Evolutionary conservation across 2,329 filamentous ascomycete genomes (phyloP).

Genomic region (Xylaria arbuscula): DNA sequence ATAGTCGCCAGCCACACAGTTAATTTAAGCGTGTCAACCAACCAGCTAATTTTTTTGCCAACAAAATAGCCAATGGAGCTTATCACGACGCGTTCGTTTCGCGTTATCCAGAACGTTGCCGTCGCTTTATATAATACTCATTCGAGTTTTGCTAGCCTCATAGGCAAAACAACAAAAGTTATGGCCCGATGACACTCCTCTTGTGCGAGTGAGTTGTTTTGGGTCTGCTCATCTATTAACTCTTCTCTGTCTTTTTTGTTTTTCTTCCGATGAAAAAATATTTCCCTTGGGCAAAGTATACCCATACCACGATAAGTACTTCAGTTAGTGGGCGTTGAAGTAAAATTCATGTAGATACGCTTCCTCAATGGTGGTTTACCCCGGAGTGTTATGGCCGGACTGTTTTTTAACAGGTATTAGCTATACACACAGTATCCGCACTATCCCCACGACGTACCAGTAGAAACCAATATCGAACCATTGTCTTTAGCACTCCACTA

Average conservation of each 20-base stretch:
- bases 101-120: slow-evolving; percentile 14
- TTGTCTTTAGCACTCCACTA: neutral
- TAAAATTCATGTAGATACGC: too few species aligned
- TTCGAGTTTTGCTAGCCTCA: neutral
- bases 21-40: slow-evolving; percentile 1
- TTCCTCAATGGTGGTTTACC: neutral
- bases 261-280: neutral
- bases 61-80: slow-evolving; percentile 12
- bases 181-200: neutral
- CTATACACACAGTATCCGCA: neutral
- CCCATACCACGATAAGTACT: too few species aligned
- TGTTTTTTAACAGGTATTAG: too few species aligned
- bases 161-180: neutral
- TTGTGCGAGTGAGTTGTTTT: neutral
- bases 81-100: slow-evolving; percentile 36
- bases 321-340: too few species aligned
- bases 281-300: neutral
- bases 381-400: neutral
- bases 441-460: slow-evolving; percentile 12
- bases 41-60: neutral
- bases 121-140: neutral
- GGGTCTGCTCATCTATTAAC: neutral
- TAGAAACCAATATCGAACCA: slow-evolving; percentile 7
- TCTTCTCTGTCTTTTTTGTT: neutral
- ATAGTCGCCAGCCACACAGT: slow-evolving; percentile 6